Evolutionary conservation across 1,139 yeast genomes (phyloP), one percentile per base, ranked within the genome.

Genomic region (Candida labiduridarum): DNA sequence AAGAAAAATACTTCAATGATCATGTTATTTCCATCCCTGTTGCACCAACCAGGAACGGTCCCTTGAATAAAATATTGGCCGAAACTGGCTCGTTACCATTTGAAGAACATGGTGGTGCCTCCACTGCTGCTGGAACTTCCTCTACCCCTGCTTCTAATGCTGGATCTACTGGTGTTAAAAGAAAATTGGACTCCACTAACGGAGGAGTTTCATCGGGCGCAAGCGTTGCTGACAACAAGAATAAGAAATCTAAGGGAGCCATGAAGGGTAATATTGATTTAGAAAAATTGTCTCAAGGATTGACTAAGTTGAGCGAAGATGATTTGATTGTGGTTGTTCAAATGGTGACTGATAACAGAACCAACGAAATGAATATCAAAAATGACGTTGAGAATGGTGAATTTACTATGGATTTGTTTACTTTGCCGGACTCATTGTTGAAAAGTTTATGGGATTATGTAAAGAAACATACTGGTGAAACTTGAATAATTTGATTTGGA

Each of bases 301-400:
- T 94, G 61, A 89, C 96, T 52, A 89, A 89, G 68, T 78, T 94
- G 54, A 85, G 79, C 53, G 99, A 94, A 69, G 98, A 94, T 66
- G 98, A 94, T 67, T 78, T 94, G 61, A 83, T 94, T 52, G 96
- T 92, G 36, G 95, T 94, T 47, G 98, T 94, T 49, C 98, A 94
- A 70, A 92, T 94, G 97, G 96, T 94, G 36, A 91, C 96, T 49
- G 98, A 94, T 68, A 94, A 94, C 71, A 85, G 90, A 68, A 91
- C 98, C 15, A 85, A 89, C 45, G 98, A 94, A 52, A 94, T 94
- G 97, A 91, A 89, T 69, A 89, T 94, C 63, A 91, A 92, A 67
- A 94, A 94, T 69, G 97, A 94, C 65, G 92, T 89, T 47, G 98
- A 92, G 56, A 95, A 90, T 62, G 99, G 99, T 46, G 99, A 94